These are phyloP conservation scores for Aspergillus cavernicola DNA, from an alignment of 495 filamentous ascomycete species.

Conservation along the genomic window DNA sequence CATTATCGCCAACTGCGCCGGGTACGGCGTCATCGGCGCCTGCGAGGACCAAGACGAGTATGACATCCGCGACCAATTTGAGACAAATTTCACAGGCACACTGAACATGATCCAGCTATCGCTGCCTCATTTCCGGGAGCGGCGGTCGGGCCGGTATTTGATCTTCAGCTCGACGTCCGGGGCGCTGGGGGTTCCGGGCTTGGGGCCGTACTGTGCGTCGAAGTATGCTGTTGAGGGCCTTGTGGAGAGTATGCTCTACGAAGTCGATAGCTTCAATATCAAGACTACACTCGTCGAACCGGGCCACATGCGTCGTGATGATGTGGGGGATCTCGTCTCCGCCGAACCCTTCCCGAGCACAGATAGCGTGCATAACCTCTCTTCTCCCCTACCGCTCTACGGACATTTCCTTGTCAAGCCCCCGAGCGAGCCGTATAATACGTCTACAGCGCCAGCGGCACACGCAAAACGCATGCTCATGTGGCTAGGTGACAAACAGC, in stretches of 20 bases:
- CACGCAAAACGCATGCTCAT: constrained; percentile 94
- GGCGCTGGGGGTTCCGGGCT: constrained; percentile 81
- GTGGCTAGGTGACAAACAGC: constrained; percentile 89
- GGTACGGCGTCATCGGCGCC: constrained; percentile 90
- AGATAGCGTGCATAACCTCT: constrained; percentile 30
- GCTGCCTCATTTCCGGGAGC: constrained; percentile 80
- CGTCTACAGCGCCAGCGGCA: constrained; percentile 70
- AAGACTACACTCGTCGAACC: constrained; percentile 91
- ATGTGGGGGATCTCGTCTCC: constrained; percentile 38
- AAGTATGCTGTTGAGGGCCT: constrained; percentile 96
- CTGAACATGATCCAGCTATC: constrained; percentile 90
- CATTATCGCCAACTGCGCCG: constrained; percentile 86
- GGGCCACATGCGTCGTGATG: constrained; percentile 79
- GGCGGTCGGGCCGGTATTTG: constrained; percentile 72
- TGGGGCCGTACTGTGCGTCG: constrained; percentile 92
- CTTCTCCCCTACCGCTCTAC: constrained; percentile 66
- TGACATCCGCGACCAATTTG: constrained; percentile 93
- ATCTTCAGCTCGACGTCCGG: constrained; percentile 92
- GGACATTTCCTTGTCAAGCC: constrained; percentile 90
- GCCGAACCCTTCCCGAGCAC: constrained; percentile 14
- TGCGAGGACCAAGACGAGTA: constrained; percentile 96
- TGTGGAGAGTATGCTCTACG: constrained; percentile 93
- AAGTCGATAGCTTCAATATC: constrained; percentile 86
- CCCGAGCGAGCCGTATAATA: constrained; percentile 74
- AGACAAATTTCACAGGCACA: constrained; percentile 94